These are phyloP conservation scores for Tolypocladium endophyticum DNA, from an alignment of 2,329 filamentous ascomycete species.

Conservation along the genomic window DNA sequence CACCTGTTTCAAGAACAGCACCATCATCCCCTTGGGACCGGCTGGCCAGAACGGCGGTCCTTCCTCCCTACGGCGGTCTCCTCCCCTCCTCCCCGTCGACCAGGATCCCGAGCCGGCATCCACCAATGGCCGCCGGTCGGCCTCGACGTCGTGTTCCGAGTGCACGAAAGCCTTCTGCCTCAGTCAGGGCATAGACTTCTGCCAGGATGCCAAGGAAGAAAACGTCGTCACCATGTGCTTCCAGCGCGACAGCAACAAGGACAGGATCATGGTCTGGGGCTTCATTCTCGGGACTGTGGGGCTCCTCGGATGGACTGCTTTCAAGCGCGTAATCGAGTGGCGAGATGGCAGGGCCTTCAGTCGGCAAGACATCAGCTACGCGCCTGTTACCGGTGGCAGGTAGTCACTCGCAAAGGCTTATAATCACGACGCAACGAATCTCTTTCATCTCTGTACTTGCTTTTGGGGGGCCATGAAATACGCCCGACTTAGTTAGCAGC, in stretches of 20 bases:
- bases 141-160: slow-evolving; percentile 42
- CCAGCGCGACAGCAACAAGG: slow-evolving; percentile 57
- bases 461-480: not conserved
- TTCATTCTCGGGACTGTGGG: slow-evolving; percentile 51
- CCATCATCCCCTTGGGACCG: slow-evolving; percentile 51
- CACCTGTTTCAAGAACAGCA: slow-evolving; percentile 60
- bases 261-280: slow-evolving; percentile 54
- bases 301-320: slow-evolving; percentile 48
- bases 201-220: slow-evolving; percentile 49
- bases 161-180: slow-evolving; percentile 59
- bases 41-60: slow-evolving; percentile 17
- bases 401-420: not conserved
- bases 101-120: not conserved
- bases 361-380: slow-evolving; percentile 17
- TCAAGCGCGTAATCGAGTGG: slow-evolving; percentile 36
- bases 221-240: slow-evolving; percentile 55
- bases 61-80: slow-evolving; percentile 10
- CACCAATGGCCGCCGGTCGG: slow-evolving; percentile 18
- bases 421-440: not conserved
- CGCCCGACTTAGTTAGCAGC: not conserved
- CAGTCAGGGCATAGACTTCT: slow-evolving; percentile 48
- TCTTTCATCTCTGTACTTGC: not conserved
- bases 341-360: slow-evolving; percentile 20
- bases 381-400: slow-evolving; percentile 12
- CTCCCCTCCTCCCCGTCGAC: slow-evolving; percentile 7